Conservation (phyloP, 352 stramenopile genomes). For the Thalassiosira ordinaria region DNA sequence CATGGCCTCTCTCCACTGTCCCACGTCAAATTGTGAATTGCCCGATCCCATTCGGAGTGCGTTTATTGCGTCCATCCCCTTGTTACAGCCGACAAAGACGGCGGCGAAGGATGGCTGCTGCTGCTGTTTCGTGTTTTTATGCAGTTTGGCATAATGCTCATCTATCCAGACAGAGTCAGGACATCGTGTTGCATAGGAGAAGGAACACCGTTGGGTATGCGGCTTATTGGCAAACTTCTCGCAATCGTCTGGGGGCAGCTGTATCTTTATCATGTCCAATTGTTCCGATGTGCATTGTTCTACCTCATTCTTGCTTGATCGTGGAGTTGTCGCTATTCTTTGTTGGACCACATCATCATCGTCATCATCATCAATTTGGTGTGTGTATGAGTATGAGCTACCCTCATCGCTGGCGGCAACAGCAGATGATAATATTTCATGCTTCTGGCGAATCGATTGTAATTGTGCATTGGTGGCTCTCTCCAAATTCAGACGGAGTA, state of each 20-base stretch:
- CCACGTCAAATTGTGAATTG: conserved; percentile 46
- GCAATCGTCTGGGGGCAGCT: conserved; percentile 43
- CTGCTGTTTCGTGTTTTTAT: conserved; percentile 1
- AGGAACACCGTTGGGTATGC: conserved; percentile 40
- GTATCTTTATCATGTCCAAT: conserved; percentile 22
- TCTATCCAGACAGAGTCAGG: conserved; percentile 47
- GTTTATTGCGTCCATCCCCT: conserved; percentile 72
- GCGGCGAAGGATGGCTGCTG: conserved; percentile 24
- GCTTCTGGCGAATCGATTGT: too few relatives aligned
- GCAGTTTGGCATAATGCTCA: conserved; percentile 33
- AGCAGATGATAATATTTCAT: too few relatives aligned
- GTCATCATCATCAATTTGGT: too few relatives aligned
- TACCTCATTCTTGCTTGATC: too few relatives aligned
- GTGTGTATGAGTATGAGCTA: too few relatives aligned
- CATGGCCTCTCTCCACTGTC: conserved; percentile 51
- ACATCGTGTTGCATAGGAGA: conserved; percentile 53
- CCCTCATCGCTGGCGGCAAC: too few relatives aligned
- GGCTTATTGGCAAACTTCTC: conserved; percentile 8
- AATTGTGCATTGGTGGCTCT: too few relatives aligned
- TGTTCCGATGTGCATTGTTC: conserved; percentile 30
- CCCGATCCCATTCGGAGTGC: conserved; percentile 56
- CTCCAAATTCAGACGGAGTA: too few relatives aligned
- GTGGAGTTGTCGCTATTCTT: too few relatives aligned
- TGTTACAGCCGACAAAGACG: conserved; percentile 74
- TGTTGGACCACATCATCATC: too few relatives aligned